Evolutionary conservation across 2,329 filamentous ascomycete genomes (phyloP).

Genomic region (Tolypocladium guangdongense): DNA sequence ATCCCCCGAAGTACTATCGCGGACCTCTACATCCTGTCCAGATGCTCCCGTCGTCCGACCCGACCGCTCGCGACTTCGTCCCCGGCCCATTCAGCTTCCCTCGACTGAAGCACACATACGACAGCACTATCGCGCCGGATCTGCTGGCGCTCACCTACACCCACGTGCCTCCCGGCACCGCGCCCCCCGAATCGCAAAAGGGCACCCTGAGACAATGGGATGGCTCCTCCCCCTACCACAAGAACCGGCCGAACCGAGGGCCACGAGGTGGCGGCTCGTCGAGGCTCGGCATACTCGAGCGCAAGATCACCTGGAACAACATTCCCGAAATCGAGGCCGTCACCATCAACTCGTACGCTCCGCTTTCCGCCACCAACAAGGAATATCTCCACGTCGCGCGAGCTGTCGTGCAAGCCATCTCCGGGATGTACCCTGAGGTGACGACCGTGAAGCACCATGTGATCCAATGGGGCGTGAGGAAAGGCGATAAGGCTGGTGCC

Average conservation of each 20-base stretch:
- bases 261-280: slow-evolving; percentile 63
- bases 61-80: slow-evolving; percentile 74
- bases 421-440: slow-evolving; percentile 60
- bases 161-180: slow-evolving; percentile 71
- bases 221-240: slow-evolving; percentile 85
- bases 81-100: slow-evolving; percentile 86
- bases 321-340: slow-evolving; percentile 73
- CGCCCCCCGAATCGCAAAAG: slow-evolving; percentile 29
- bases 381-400: slow-evolving; percentile 72
- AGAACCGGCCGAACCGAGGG: slow-evolving; percentile 74
- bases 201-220: slow-evolving; percentile 78
- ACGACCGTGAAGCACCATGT: slow-evolving; percentile 63
- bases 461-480: slow-evolving; percentile 61
- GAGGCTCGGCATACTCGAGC: slow-evolving; percentile 59
- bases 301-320: slow-evolving; percentile 68
- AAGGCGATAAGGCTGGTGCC: slow-evolving; percentile 61
- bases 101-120: slow-evolving; percentile 81
- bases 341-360: slow-evolving; percentile 67
- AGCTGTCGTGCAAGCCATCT: slow-evolving; percentile 77
- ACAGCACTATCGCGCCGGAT: slow-evolving; percentile 76
- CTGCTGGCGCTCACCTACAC: slow-evolving; percentile 81
- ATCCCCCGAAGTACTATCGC: slow-evolving; percentile 87
- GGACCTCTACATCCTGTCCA: slow-evolving; percentile 90
- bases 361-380: slow-evolving; percentile 58
- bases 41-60: slow-evolving; percentile 76